Conservation (phyloP, 2,329 filamentous ascomycete genomes). For the Cordyceps fumosorosea region DNA sequence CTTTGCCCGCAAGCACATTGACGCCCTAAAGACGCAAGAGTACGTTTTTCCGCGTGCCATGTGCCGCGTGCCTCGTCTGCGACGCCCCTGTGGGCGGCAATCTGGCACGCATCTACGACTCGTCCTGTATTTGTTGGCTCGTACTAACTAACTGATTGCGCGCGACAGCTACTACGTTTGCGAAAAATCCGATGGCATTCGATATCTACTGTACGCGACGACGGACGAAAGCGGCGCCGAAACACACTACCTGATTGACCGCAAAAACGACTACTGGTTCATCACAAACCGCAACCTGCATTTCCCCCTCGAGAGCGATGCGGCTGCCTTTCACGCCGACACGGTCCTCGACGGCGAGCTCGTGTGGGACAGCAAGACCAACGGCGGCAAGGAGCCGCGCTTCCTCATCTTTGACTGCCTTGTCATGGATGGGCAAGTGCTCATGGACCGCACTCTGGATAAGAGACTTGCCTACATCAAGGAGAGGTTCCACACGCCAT, state of each 20-base stretch:
- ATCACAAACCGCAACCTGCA: constrained; percentile 65
- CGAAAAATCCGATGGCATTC: constrained; percentile 95
- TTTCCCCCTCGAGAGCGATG: constrained; percentile 66
- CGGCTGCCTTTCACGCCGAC: constrained; percentile 63
- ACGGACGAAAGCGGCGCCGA: constrained; percentile 54
- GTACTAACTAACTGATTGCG: constrained; percentile 7
- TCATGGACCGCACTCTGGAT: constrained; percentile 76
- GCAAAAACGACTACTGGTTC: constrained; percentile 95
- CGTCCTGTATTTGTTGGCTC: not conserved
- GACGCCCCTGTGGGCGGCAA: too few relatives aligned
- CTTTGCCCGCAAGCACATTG: constrained; percentile 73
- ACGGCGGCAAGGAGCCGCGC: constrained; percentile 63
- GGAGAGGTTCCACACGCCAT: constrained; percentile 67
- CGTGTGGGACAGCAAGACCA: constrained; percentile 70
- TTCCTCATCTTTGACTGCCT: constrained; percentile 95
- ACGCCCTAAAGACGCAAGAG: constrained; percentile 76
- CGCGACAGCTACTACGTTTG: constrained; percentile 77
- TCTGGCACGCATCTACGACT: too few relatives aligned
- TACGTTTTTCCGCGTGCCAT: constrained; percentile 23
- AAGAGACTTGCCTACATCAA: constrained; percentile 86
- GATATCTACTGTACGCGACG: constrained; percentile 89
- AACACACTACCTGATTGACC: constrained; percentile 88
- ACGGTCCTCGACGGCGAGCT: constrained; percentile 92
- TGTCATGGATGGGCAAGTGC: constrained; percentile 65
- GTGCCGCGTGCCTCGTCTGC: not conserved